A percentile compares a stretch with the other conserved stretches of the same genome.
Conservation (phyloP, 2,329 filamentous ascomycete genomes). For the Hypoxylon sp. region DNA sequence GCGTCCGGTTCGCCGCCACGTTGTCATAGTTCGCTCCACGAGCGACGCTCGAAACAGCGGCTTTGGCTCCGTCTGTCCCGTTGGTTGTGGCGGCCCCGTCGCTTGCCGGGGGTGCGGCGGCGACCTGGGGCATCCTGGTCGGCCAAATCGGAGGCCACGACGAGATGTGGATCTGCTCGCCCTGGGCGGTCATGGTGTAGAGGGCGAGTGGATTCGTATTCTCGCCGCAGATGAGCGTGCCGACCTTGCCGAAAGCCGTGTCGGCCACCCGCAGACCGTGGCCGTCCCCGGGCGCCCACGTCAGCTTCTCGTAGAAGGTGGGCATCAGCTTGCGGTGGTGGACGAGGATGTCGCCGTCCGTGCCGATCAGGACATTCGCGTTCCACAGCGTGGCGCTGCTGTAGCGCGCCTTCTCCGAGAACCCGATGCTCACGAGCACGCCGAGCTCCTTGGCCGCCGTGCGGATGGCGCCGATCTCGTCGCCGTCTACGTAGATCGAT, state of each 20-base stretch:
- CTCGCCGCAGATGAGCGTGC: constrained; percentile 66
- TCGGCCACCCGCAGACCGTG: constrained; percentile 60
- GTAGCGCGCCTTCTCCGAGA: constrained; percentile 60
- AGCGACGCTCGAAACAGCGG: constrained; percentile 8
- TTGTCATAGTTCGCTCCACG: constrained; percentile 62
- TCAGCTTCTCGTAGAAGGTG: constrained; percentile 68
- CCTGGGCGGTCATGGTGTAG: constrained; percentile 65
- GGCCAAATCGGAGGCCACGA: constrained; percentile 68
- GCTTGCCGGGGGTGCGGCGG: not conserved
- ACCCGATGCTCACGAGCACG: constrained; percentile 60
- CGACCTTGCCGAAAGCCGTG: constrained; percentile 60
- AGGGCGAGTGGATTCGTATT: constrained; percentile 68
- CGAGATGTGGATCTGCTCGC: constrained; percentile 66
- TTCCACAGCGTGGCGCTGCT: constrained; percentile 64
- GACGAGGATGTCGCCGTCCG: constrained; percentile 58
- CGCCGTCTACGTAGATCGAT: constrained; percentile 59
- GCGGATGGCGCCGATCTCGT: constrained; percentile 58
- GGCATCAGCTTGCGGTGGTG: constrained; percentile 67
- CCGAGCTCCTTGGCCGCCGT: constrained; percentile 53
- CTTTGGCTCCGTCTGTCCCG: not conserved
- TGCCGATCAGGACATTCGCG: constrained; percentile 61
- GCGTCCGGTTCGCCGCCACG: constrained; percentile 62
- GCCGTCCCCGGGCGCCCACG: constrained; percentile 65
- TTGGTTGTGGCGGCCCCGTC: not conserved
- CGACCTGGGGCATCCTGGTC: constrained; percentile 50